Conservation (phyloP, 1,284 basidiomycete species). For the Mycena sp. region DNA sequence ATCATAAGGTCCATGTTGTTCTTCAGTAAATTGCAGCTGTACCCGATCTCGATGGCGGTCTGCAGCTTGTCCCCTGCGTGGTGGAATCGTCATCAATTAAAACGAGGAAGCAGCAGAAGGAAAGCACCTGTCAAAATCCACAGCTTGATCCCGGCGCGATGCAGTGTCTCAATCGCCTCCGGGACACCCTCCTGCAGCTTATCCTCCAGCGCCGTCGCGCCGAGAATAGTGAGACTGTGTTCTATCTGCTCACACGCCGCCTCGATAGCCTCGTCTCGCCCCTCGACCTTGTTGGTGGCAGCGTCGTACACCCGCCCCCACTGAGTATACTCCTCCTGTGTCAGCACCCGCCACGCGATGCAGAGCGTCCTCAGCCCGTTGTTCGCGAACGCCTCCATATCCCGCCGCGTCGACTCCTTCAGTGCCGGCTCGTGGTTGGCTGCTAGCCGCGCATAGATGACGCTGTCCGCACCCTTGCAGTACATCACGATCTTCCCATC, state of each 20-base stretch:
- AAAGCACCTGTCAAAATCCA: constrained; percentile 89
- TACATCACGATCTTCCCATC: constrained; percentile 87
- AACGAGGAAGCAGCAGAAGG: constrained; percentile 1
- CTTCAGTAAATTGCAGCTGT: constrained; percentile 93
- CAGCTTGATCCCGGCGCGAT: constrained; percentile 94
- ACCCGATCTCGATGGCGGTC: constrained; percentile 96
- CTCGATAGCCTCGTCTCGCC: constrained; percentile 92
- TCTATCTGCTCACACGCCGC: constrained; percentile 89
- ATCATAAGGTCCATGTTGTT: constrained; percentile 97
- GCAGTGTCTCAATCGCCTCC: constrained; percentile 92
- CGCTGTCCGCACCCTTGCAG: constrained; percentile 97
- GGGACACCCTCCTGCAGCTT: constrained; percentile 98
- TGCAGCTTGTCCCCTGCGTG: constrained; percentile 92
- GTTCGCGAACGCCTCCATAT: constrained; percentile 96
- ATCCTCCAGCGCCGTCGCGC: constrained; percentile 96
- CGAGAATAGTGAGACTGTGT: constrained; percentile 83
- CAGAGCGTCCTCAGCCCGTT: constrained; percentile 92
- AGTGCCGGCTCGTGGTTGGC: constrained; percentile 78
- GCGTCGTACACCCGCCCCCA: constrained; percentile 89
- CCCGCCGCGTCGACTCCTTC: constrained; percentile 82
- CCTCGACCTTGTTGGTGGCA: constrained; percentile 78
- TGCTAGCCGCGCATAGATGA: constrained; percentile 89
- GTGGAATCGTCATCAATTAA: too few relatives aligned
- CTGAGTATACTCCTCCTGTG: constrained; percentile 84
- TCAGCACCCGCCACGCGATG: constrained; percentile 84